Evolutionary conservation across 140 eudicot genomes (phyloP).

Genomic region (Anethum foeniculum): DNA sequence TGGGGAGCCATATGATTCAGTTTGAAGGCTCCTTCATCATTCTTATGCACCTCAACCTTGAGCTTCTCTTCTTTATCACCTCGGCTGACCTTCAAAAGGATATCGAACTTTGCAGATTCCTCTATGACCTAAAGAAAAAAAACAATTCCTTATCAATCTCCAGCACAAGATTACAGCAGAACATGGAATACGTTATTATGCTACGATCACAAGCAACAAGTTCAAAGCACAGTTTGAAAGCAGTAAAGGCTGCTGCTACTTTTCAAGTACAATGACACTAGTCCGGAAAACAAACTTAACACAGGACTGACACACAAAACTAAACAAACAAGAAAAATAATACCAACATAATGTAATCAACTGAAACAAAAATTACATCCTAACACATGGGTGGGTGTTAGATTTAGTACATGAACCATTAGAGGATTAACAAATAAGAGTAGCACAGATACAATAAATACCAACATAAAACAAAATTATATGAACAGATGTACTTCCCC

Average conservation of each 20-base stretch:
- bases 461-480: background rate
- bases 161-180: background rate
- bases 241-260: background rate
- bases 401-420: background rate
- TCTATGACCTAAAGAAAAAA: background rate
- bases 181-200: background rate
- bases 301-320: background rate
- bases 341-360: background rate
- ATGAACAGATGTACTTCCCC: background rate
- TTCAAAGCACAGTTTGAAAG: background rate
- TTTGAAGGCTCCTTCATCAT: slow-evolving; percentile 53
- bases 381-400: background rate
- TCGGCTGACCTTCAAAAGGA: slow-evolving; percentile 62
- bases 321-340: background rate
- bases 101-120: slow-evolving; percentile 49
- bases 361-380: no score
- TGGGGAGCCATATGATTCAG: slow-evolving; percentile 56
- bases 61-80: slow-evolving; percentile 65
- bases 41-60: slow-evolving; percentile 84
- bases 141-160: background rate
- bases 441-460: background rate
- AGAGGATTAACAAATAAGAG: background rate
- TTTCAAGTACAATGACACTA: background rate
- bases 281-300: background rate
- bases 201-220: background rate